A percentile compares a stretch with the other conserved stretches of the same genome.
phyloP scores from a whole-genome alignment of 139 green algal species.

The Chlamydomonas applanata region DNA sequence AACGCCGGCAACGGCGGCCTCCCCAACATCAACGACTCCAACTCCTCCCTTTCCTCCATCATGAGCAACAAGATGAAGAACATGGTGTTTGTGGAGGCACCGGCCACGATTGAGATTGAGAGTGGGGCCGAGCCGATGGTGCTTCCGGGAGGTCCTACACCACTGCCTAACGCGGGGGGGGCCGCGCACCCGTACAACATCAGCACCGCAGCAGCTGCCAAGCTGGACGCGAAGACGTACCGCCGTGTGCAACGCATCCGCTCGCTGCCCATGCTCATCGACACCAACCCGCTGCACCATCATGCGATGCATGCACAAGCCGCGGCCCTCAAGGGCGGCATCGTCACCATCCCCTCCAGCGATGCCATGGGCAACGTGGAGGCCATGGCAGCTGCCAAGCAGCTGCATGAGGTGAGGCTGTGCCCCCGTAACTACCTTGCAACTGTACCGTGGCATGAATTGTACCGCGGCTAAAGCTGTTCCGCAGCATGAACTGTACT shows the following conservation, averaged over 20 bases:
- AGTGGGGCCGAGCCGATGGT: too few species aligned
- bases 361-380: too few species aligned
- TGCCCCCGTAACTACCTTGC: too few species aligned
- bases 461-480: too few species aligned
- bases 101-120: neutral
- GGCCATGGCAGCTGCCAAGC: neutral
- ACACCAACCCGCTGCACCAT: slow-evolving; percentile 9
- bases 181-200: too few species aligned
- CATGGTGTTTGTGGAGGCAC: slow-evolving; percentile 13
- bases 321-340: neutral
- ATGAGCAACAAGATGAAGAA: slow-evolving; percentile 15
- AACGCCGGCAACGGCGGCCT: neutral
- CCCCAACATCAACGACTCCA: neutral
- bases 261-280: slow-evolving; percentile 25
- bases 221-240: neutral
- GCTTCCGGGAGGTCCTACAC: too few species aligned
- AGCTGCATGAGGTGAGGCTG: neutral
- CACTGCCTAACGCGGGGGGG: too few species aligned
- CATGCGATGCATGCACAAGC: slow-evolving; percentile 5
- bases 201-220: too few species aligned
- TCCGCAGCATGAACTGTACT: too few species aligned
- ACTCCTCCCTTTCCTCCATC: slow-evolving; percentile 1
- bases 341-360: neutral
- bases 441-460: too few species aligned
- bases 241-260: slow-evolving; percentile 18